Evolutionary conservation across 306 rosid species (phyloP), one percentile per base, ranked within the genome.

Genomic region (Trichosanthes cucumerina): DNA sequence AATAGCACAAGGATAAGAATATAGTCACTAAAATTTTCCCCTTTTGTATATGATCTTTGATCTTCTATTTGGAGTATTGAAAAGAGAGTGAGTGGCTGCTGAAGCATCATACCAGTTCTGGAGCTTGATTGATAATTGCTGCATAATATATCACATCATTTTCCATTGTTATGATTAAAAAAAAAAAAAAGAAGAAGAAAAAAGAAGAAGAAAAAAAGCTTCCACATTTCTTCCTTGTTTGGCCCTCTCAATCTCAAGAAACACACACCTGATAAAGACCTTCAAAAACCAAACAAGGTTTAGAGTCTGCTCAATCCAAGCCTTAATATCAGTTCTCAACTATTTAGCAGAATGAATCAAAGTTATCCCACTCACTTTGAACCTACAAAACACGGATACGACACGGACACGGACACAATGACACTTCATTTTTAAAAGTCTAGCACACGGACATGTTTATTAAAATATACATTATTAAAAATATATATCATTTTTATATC

Each of bases 141-240:
- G 72, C 72, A 34, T 65, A 19, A 65, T 34, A 65, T 34, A 68
- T 68, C 74, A 68, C 49, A 68, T 68, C 74, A 68, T 39, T 39
- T n/a, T 68, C 31, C 34, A 24, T 28, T 60, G 7, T 60, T 28
- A 7, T 60, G 19, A 49, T 1, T 13, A 49, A 12, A 49, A 49
- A 4, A 54, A 54, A 23, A 9, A 21, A 53, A 18, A 18, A 53
- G 1, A 7, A 56, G 28, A 11, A 46, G 12, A 11, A 46, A 11
- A 46, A 46, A 10, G 12, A 11, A 10, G 5, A 56, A 56, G 9
- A 28, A n/a, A 21, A 18, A 2, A 66, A 66, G 14, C 31, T 66
- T 66, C 50, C 50, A 36, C 7, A 52, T 4, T 39, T 68, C 52
- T 39, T 68, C 4, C 73, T 19, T 65, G 28, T 65, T 34, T 65